Conservation (phyloP, 208 protist genomes). For the Crithidia brevicula region DNA sequence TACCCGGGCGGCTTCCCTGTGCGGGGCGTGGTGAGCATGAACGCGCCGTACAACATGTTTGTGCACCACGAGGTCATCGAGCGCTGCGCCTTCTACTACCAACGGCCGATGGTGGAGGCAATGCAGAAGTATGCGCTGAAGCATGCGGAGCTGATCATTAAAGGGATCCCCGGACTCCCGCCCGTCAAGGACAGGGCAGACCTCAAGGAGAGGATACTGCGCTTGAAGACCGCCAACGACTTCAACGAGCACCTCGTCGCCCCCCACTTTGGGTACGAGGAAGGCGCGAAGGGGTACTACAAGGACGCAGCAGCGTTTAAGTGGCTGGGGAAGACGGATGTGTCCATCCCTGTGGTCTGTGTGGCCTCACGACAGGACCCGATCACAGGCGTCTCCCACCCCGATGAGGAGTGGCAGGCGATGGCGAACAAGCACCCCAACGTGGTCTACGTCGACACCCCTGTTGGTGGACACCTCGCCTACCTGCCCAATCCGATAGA, state of each 20-base stretch:
- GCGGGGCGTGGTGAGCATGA: slow-evolving; percentile 31
- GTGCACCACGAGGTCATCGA: slow-evolving; percentile 31
- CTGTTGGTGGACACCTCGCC: slow-evolving; percentile 59
- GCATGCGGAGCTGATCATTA: slow-evolving; percentile 32
- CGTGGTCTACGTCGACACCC: slow-evolving; percentile 59
- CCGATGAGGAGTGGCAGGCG: slow-evolving; percentile 42
- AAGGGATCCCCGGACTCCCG: slow-evolving; percentile 31
- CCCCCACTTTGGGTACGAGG: slow-evolving; percentile 54
- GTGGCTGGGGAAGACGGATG: slow-evolving; percentile 33
- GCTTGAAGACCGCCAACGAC: slow-evolving; percentile 35
- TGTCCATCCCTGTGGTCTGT: slow-evolving; percentile 41
- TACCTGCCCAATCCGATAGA: slow-evolving; percentile 47
- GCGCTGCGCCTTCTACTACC: slow-evolving; percentile 36
- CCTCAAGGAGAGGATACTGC: slow-evolving; percentile 11
- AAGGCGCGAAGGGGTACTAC: slow-evolving; percentile 48
- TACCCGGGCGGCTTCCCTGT: slow-evolving; percentile 40
- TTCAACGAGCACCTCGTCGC: slow-evolving; percentile 52
- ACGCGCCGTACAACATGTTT: slow-evolving; percentile 58
- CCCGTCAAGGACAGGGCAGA: slow-evolving; percentile 25
- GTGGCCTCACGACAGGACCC: slow-evolving; percentile 53
- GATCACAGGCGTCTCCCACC: slow-evolving; percentile 32
- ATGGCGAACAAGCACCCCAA: slow-evolving; percentile 38
- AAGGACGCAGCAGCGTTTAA: slow-evolving; percentile 36
- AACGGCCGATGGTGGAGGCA: slow-evolving; percentile 30
- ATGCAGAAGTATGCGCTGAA: slow-evolving; percentile 44